These are phyloP conservation scores for Cercospora citrullina DNA, from an alignment of 2,329 filamentous ascomycete species.

Conservation along the genomic window DNA sequence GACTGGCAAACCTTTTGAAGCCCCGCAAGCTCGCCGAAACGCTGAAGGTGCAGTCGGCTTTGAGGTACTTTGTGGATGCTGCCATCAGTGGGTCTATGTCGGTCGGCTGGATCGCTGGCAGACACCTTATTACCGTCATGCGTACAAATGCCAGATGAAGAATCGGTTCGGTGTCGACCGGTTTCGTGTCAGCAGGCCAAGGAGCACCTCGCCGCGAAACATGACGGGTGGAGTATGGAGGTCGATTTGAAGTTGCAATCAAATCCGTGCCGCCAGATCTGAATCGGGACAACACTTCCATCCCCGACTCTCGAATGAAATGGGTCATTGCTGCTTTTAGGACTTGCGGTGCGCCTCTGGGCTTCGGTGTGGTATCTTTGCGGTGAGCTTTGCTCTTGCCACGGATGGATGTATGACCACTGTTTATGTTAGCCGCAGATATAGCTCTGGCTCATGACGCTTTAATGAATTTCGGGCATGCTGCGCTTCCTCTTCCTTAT, in stretches of 20 bases:
- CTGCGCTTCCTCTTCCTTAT: background rate
- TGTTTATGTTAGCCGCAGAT: slow-evolving; percentile 14
- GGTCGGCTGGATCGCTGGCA: slow-evolving; percentile 88
- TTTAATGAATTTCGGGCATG: background rate
- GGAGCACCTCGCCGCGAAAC: slow-evolving; percentile 20
- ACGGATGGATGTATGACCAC: slow-evolving; percentile 15
- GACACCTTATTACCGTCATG: slow-evolving; percentile 88
- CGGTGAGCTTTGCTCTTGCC: slow-evolving; percentile 3
- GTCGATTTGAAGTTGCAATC: background rate
- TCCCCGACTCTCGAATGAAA: background rate
- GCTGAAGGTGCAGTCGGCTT: slow-evolving; percentile 79
- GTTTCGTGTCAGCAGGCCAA: slow-evolving; percentile 11
- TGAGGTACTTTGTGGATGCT: slow-evolving; percentile 75
- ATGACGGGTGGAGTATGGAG: background rate
- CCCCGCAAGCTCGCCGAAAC: slow-evolving; percentile 73
- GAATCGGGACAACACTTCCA: background rate
- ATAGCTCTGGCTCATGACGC: background rate
- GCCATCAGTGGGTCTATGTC: slow-evolving; percentile 76
- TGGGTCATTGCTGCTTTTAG: background rate
- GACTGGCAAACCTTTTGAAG: slow-evolving; percentile 75
- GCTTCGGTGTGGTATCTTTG: background rate
- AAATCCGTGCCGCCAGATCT: background rate
- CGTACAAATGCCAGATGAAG: slow-evolving; percentile 63
- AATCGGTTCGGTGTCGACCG: slow-evolving; percentile 12
- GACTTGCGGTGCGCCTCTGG: background rate